Conservation (phyloP, 2,329 filamentous ascomycete genomes). For the Aspergillus carbonarius region DNA sequence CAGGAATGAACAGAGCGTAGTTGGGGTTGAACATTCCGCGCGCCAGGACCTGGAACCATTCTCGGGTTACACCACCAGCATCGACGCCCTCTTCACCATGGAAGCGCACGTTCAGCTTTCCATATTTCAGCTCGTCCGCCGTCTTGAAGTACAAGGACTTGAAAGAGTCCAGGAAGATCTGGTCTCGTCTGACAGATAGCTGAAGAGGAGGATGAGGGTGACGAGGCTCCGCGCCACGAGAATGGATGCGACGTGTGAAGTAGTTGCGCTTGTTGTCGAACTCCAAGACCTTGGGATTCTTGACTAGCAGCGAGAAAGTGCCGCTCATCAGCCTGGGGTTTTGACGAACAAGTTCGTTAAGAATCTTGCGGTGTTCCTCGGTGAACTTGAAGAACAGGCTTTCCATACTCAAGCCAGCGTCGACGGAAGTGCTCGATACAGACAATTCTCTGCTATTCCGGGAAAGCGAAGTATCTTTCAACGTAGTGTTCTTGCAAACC, state of each 20-base stretch:
- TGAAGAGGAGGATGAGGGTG: conserved; percentile 76
- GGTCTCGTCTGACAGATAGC: conserved; percentile 84
- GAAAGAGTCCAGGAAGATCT: conserved; percentile 98
- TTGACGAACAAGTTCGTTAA: conserved; percentile 95
- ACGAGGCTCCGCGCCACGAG: conserved; percentile 67
- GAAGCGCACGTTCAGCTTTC: conserved; percentile 97
- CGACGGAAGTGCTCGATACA: conserved; percentile 73
- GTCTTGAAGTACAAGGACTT: conserved; percentile 97
- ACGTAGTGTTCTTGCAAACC: conserved; percentile 94
- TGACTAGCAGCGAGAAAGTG: conserved; percentile 91
- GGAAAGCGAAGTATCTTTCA: conserved; percentile 62
- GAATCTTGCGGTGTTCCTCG: conserved; percentile 93
- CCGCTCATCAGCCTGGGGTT: conserved; percentile 99
- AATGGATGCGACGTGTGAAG: conserved; percentile 91
- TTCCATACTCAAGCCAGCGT: conserved; percentile 70
- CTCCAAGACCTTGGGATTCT: conserved; percentile 97
- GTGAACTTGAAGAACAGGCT: conserved; percentile 96
- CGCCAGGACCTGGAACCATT: conserved; percentile 98
- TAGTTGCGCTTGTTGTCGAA: conserved; percentile 99
- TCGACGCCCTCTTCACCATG: conserved; percentile 97
- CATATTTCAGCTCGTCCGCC: conserved; percentile 97
- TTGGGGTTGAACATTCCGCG: conserved; percentile 99
- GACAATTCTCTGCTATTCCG: conserved; percentile 65
- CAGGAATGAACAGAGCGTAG: conserved; percentile 93
- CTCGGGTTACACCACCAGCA: conserved; percentile 92